These are phyloP conservation scores for Cutaneotrichosporon spelunceum DNA, from an alignment of 1,284 basidiomycete species.

Conservation along the genomic window DNA sequence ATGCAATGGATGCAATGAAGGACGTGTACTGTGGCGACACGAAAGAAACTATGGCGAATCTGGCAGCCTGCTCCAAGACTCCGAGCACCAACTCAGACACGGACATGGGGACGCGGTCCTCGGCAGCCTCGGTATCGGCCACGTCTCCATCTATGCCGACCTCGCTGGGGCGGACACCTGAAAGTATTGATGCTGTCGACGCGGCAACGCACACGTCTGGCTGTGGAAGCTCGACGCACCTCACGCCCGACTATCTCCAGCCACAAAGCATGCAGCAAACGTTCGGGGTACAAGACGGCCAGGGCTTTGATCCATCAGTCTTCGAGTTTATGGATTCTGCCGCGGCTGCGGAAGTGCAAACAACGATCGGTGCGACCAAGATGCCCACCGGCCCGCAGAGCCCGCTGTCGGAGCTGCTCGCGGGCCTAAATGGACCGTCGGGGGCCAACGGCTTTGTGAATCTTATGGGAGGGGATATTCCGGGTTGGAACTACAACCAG, in stretches of 20 bases:
- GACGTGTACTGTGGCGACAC: too few relatives aligned
- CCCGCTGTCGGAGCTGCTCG: conserved; percentile 1
- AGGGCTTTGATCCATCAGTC: conserved; percentile 11
- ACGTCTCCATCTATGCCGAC: background rate
- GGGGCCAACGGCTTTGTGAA: background rate
- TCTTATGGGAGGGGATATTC: conserved; percentile 3
- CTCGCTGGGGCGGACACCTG: conserved; percentile 20
- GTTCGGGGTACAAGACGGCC: background rate
- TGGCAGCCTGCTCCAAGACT: background rate
- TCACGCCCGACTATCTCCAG: background rate
- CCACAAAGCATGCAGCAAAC: conserved; percentile 4
- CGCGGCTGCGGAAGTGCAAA: conserved; percentile 1
- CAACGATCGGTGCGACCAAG: background rate
- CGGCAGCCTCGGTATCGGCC: background rate
- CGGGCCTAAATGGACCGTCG: background rate
- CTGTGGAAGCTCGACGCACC: background rate
- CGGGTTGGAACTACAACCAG: conserved; percentile 7
- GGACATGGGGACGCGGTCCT: background rate
- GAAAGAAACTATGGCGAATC: background rate
- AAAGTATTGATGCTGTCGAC: conserved; percentile 17
- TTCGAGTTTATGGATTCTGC: conserved; percentile 15
- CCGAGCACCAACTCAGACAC: background rate
- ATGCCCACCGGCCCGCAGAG: background rate
- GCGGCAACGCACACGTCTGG: background rate
- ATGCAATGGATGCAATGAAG: background rate